Base-by-base conservation (phyloP, 2,329 filamentous ascomycete genomes). In the Claviceps monticola region DNA sequence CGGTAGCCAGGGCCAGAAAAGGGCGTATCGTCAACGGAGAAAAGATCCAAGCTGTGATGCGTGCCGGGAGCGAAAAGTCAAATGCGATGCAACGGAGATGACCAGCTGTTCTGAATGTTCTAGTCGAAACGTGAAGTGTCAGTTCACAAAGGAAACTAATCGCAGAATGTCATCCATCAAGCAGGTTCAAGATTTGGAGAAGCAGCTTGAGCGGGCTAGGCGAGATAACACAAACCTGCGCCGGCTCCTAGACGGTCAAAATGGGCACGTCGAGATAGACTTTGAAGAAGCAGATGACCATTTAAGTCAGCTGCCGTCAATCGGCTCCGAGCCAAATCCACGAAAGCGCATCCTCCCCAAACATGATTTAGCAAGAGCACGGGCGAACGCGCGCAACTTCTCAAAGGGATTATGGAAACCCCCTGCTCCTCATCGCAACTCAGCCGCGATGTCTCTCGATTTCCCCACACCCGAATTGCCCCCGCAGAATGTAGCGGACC, bases 141-240 rank as follows among this genome's bases (percentile, higher is more conserved):
- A 97, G 64, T 98, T 98, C 65, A 98, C 93, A 48, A 98, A 98
- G 70, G 93, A 98, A 69, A 98, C 93, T 13, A 98, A 98, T 66
- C 80, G 93, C 54, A 82, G 93, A 56, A 98, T 98, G 93, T 97
- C 93, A 17, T 97, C 91, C 1, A 97, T 97, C 71, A 98, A 97
- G 79, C 93, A 96, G 73, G 87, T 97, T 13, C 93, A 97, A 68
- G 93, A 98, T 65, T 75, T 98, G 26, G 91, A 97, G 69, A 93
- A 88, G 67, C 90, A 96, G 68, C 80, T 96, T 61, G 79, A 85
- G 46, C 78, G 84, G 50, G 77, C 93, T 42, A 86, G 83, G 63
- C 82, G 88, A 53, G 86, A 95, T 65, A 90, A 95, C 61, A 76
- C 74, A 52, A 83, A 82, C 55, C 71, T 95, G 41, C 80, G 81